Evolutionary conservation across 169 alveolate genomes (phyloP).

Genomic region (Plasmodium blacklocki): DNA sequence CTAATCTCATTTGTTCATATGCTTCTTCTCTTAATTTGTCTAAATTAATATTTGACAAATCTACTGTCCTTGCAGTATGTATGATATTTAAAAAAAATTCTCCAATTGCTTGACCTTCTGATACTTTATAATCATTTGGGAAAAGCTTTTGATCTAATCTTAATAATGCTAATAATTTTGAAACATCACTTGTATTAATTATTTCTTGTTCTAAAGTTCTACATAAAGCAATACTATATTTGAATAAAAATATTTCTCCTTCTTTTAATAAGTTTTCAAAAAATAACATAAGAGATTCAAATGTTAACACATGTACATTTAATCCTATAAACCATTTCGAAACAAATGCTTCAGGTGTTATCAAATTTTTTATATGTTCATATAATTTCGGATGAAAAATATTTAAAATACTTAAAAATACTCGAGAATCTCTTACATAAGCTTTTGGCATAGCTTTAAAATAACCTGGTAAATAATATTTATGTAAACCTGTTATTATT

Average conservation of each 20-base stretch:
- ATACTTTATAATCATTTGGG: constrained; percentile 78
- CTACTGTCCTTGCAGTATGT: constrained; percentile 69
- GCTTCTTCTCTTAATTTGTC: constrained; percentile 77
- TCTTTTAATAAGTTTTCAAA: constrained; percentile 77
- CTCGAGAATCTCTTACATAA: constrained; percentile 85
- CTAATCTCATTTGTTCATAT: constrained; percentile 78
- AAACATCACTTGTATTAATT: constrained; percentile 80
- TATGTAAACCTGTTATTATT: constrained; percentile 78
- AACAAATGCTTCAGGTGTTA: constrained; percentile 87
- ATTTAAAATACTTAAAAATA: constrained; percentile 81
- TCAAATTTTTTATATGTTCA: constrained; percentile 77
- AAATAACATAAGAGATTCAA: constrained; percentile 80
- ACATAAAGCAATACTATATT: constrained; percentile 82
- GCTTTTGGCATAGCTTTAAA: constrained; percentile 85
- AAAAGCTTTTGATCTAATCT: constrained; percentile 81
- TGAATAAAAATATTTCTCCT: constrained; percentile 83
- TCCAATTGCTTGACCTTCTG: constrained; percentile 72
- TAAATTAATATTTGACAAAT: constrained; percentile 73
- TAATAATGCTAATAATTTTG: constrained; percentile 77
- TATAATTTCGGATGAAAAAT: constrained; percentile 75
- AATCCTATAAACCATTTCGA: constrained; percentile 89
- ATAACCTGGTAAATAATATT: constrained; percentile 82
- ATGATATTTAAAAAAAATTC: constrained; percentile 81
- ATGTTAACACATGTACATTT: constrained; percentile 82
- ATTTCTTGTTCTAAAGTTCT: constrained; percentile 75